Evolutionary conservation across 78 protist species (phyloP).

Genomic region (Pigoraptor vietnamica): DNA sequence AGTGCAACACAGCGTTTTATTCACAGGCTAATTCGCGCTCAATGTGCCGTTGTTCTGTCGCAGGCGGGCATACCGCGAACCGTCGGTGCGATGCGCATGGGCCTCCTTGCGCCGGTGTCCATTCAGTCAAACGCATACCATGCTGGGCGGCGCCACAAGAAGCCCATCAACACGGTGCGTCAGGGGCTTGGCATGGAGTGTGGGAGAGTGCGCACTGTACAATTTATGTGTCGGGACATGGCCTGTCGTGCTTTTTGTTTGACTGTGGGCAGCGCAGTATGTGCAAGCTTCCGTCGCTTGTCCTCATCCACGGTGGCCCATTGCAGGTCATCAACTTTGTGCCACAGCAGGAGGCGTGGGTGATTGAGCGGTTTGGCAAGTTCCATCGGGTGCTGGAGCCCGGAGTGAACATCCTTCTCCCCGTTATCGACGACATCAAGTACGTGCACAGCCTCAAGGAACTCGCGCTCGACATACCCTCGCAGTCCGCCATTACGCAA

Average conservation of each 20-base stretch:
- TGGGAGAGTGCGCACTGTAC: no score
- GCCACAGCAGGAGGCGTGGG: constrained; percentile 64
- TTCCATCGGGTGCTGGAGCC: constrained; percentile 34
- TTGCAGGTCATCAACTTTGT: constrained; percentile 45
- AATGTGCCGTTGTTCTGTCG: no score
- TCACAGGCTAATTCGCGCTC: no score
- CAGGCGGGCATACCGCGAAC: no score
- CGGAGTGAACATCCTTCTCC: constrained; percentile 56
- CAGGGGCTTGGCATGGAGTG: no score
- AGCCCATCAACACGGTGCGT: background rate
- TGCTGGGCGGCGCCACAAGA: background rate
- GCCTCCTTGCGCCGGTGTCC: background rate
- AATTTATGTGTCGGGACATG: no score
- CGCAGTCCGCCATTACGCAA: constrained; percentile 59
- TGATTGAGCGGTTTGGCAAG: constrained; percentile 62
- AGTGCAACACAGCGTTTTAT: no score
- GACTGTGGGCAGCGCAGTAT: no score
- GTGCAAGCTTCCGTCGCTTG: no score
- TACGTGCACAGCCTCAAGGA: constrained; percentile 51
- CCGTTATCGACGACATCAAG: constrained; percentile 48
- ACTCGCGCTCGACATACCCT: constrained; percentile 16
- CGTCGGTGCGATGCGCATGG: no score
- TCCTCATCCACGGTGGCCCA: no score
- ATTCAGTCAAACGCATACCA: background rate
- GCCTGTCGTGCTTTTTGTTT: no score